Conservation (phyloP, 164 flowering plant genomes). For the Sextonia rubra region DNA sequence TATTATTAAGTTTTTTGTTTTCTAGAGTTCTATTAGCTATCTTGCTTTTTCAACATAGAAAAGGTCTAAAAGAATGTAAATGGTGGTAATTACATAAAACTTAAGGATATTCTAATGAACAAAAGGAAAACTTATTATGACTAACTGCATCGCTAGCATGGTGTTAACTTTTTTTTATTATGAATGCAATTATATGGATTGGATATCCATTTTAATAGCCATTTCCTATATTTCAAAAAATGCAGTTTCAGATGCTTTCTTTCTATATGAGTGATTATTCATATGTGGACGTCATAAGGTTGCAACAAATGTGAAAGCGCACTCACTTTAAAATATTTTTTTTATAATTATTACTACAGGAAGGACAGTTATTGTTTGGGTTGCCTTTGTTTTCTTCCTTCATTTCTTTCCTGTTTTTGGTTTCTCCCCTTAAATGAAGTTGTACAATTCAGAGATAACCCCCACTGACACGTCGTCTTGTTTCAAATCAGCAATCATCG, state of each 20-base stretch:
- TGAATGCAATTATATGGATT: neutral
- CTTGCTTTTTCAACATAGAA: neutral
- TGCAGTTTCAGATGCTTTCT: neutral
- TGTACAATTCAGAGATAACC: neutral
- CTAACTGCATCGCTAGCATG: too few species aligned
- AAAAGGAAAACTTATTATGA: neutral
- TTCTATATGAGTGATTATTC: neutral
- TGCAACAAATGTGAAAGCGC: neutral
- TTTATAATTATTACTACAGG: too few species aligned
- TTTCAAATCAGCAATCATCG: slow-evolving; percentile 79
- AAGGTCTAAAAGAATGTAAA: neutral
- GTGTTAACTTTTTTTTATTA: too few species aligned
- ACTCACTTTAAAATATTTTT: too few species aligned
- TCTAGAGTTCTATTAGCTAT: neutral
- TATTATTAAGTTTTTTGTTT: neutral
- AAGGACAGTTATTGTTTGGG: too few species aligned
- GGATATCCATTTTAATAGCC: neutral
- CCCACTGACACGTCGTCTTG: neutral
- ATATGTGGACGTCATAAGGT: neutral
- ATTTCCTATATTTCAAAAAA: neutral
- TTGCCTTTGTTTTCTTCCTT: too few species aligned
- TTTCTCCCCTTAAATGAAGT: too few species aligned
- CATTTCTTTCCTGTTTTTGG: too few species aligned
- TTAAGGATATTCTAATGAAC: neutral
- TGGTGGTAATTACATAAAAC: neutral